phyloP scores from a whole-genome alignment of 257 asterid genomes.

The Nicotiana noctiflora region DNA sequence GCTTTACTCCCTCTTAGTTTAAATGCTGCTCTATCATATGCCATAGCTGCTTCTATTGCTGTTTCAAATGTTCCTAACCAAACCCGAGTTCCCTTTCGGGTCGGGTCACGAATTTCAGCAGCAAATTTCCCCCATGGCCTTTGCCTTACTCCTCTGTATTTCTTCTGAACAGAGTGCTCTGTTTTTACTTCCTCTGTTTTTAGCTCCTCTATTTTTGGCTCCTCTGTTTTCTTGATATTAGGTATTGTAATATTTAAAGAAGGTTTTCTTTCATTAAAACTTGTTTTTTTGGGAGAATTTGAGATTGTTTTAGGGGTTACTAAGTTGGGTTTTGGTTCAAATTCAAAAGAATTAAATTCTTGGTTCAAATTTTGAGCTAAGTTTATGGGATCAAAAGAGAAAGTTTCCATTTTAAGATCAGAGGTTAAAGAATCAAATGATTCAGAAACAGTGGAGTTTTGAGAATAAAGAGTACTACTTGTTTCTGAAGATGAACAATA shows the following conservation, averaged over 20 bases:
- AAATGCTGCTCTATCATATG: constrained; percentile 41
- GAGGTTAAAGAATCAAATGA: background rate
- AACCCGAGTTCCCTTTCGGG: constrained; percentile 32
- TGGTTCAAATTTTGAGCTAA: background rate
- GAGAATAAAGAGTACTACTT: background rate
- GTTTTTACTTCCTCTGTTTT: background rate
- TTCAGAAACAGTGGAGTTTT: background rate
- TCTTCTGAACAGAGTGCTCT: constrained; percentile 7
- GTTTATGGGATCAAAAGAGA: background rate
- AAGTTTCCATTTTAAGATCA: background rate
- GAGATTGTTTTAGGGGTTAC: background rate
- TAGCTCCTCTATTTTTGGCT: background rate
- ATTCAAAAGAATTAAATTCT: background rate
- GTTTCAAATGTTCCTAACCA: constrained; percentile 42
- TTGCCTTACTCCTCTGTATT: constrained; percentile 39
- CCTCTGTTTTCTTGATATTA: constrained; percentile 2
- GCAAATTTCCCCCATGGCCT: constrained; percentile 49
- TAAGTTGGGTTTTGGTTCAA: background rate
- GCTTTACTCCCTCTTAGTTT: constrained; percentile 41
- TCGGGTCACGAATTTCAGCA: constrained; percentile 39
- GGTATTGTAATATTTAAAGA: constrained; percentile 57
- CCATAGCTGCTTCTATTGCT: constrained; percentile 37
- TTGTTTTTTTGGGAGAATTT: background rate
- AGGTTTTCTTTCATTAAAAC: constrained; percentile 48
- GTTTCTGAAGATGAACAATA: background rate